Evolutionary conservation across 768 basidiomycete genomes (phyloP), one percentile per base, ranked within the genome.

Genomic region (Boletus edulis): DNA sequence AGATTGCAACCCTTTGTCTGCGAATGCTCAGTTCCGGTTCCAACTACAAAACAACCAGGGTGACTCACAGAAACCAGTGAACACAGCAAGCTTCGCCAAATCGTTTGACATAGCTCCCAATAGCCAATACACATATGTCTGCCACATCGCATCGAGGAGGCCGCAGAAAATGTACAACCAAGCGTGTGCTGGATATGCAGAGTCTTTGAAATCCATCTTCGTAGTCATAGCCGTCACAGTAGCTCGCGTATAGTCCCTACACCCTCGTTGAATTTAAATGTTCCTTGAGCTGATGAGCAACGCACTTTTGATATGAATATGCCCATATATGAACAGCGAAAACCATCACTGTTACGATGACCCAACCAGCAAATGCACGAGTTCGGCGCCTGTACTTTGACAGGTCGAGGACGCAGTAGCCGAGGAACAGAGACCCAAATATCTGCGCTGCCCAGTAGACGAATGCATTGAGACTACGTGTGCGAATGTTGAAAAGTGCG

Each of bases 41-140:
- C n/a, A 24, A 40, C 17, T 20, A 10, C 20, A 13, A 11, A 15
- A 27, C 32, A 34, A 15, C n/a, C 29, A 41, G 38, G 22, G 34
- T 57, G 10, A 78, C 87, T 62, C 66, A 91, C 89, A 92, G 63
- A 93, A 89, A 40, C 91, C 91, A 15, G 85, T 76, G 62, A 93
- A 86, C 65, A 90, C 80, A 0, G 90, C 90, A 20, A 93, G 81
- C 66, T 89, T 90, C 2, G 78, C 81, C 9, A 87, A 83, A 67
- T 91, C 84, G 60, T 92, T 91, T 20, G 87, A 89, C 85, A 94
- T 89, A 13, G 87, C 86, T 39, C 90, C 90, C 81, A 90, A 86
- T 61, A 89, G 75, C 87, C 88, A 90, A 67, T 91, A 90, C 6
- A 85, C 83, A 0, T 83, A 83, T 2, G 87, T 91, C 67, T 93